Percentiles rank a stretch among this genome's conserved stretches.
Evolutionary conservation across 768 basidiomycete species (phyloP).

Genomic region (Lentinula guzmanii): DNA sequence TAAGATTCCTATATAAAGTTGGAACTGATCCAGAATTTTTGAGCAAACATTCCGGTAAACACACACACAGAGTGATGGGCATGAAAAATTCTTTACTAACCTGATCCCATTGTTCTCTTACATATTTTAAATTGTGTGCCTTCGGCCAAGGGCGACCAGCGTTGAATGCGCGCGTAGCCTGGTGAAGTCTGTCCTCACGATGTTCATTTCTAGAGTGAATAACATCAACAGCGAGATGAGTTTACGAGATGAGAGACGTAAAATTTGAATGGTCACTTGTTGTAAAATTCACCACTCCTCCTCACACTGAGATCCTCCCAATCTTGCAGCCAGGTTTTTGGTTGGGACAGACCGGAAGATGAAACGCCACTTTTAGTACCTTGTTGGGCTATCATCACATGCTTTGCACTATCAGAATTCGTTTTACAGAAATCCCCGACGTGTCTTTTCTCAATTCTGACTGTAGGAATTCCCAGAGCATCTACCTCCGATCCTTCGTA

Average conservation of each 20-base stretch:
- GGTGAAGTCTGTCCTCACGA: slow-evolving; percentile 19
- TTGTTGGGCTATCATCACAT: not conserved
- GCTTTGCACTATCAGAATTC: slow-evolving; percentile 26
- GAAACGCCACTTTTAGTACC: not conserved
- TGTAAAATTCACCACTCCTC: not conserved
- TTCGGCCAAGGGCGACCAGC: slow-evolving; percentile 23
- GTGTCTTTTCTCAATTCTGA: slow-evolving; percentile 44
- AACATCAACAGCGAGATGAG: not conserved
- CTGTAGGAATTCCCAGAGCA: slow-evolving; percentile 60
- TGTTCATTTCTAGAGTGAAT: not conserved
- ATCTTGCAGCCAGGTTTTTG: slow-evolving; percentile 12
- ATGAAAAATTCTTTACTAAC: slow-evolving; percentile 23
- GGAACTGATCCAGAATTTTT: slow-evolving; percentile 39
- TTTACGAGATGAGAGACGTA: not conserved
- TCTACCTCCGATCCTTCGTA: slow-evolving; percentile 58
- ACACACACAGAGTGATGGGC: not conserved
- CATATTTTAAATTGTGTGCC: slow-evolving; percentile 19
- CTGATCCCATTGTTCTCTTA: slow-evolving; percentile 56
- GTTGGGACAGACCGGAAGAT: slow-evolving; percentile 26
- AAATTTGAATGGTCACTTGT: not conserved
- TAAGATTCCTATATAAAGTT: slow-evolving; percentile 54
- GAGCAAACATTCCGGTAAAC: not conserved
- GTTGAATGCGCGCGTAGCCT: slow-evolving; percentile 1
- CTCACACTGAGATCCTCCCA: not conserved
- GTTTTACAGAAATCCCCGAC: slow-evolving; percentile 50